phyloP scores from a whole-genome alignment of 2,329 filamentous ascomycete species.

The Ophiostoma montium region DNA sequence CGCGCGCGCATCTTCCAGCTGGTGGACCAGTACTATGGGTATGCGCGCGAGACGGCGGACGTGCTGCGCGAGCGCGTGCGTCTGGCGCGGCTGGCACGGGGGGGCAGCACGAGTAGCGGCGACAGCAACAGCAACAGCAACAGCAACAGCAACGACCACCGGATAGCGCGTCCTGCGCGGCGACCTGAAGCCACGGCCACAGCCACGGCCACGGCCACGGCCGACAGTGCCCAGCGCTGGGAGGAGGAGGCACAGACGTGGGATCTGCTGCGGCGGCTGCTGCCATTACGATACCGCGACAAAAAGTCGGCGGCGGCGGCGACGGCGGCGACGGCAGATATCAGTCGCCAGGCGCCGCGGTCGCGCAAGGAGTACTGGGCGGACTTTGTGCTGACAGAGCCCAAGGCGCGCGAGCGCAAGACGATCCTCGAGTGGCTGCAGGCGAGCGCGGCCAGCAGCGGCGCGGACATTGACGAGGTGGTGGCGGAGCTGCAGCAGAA shows the following conservation, averaged over 20 bases:
- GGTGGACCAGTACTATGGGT: conserved; percentile 48
- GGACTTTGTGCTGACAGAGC: conserved; percentile 60
- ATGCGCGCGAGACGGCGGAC: conserved; percentile 32
- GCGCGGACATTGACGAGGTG: conserved; percentile 59
- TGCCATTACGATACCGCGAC: conserved; percentile 52
- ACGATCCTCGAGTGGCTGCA: conserved; percentile 79
- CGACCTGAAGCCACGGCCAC: neutral
- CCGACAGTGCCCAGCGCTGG: conserved; percentile 44
- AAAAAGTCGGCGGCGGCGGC: conserved; percentile 16
- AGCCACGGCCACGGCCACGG: conserved; percentile 6
- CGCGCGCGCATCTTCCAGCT: conserved; percentile 55
- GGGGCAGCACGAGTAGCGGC: conserved; percentile 9
- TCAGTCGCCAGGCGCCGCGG: conserved; percentile 12
- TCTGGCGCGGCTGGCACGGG: conserved; percentile 14
- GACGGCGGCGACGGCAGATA: neutral
- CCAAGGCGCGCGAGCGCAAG: conserved; percentile 61
- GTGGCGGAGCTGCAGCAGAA: conserved; percentile 62
- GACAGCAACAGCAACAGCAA: conserved; percentile 3
- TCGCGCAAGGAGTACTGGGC: conserved; percentile 38
- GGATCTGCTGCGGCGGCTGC: conserved; percentile 65
- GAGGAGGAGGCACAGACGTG: conserved; percentile 81
- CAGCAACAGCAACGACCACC: neutral
- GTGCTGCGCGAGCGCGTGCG: conserved; percentile 28
- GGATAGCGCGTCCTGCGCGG: neutral
- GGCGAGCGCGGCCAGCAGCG: conserved; percentile 54